Percentiles rank a stretch among this genome's conserved stretches.
Evolutionary conservation across 805 yeast genomes (phyloP).

Genomic region (Lipomyces japonicus): DNA sequence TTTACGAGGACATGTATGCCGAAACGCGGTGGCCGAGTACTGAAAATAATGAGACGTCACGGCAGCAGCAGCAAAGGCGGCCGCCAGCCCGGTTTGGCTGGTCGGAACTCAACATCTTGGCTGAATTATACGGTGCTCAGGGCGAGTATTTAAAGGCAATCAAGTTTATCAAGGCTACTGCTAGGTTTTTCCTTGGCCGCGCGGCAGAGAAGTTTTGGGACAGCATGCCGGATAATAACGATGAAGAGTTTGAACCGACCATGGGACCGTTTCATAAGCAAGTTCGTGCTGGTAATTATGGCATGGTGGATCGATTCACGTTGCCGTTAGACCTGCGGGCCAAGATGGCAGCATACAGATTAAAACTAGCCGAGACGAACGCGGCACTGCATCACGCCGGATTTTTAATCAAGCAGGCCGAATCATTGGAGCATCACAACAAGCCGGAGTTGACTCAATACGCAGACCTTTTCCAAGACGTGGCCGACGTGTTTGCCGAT

Average conservation of each 20-base stretch:
- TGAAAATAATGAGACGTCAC: conserved; percentile 21
- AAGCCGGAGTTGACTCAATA: conserved; percentile 56
- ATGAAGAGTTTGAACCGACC: conserved; percentile 39
- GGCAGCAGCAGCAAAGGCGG: conserved; percentile 57
- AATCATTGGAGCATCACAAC: conserved; percentile 42
- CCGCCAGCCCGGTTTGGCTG: conserved; percentile 58
- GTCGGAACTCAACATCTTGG: conserved; percentile 80
- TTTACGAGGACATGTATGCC: conserved; percentile 32
- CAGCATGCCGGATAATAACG: conserved; percentile 59
- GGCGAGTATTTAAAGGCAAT: conserved; percentile 64
- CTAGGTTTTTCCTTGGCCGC: conserved; percentile 80
- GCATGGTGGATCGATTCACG: conserved; percentile 35
- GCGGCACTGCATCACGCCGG: conserved; percentile 72
- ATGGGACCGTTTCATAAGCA: conserved; percentile 26
- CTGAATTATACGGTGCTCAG: conserved; percentile 72
- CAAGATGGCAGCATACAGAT: conserved; percentile 70
- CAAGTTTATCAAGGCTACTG: conserved; percentile 59
- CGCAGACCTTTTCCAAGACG: conserved; percentile 69
- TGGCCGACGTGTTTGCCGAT: conserved; percentile 69
- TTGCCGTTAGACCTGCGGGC: conserved; percentile 86
- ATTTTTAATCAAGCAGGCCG: conserved; percentile 8
- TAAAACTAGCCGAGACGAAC: conserved; percentile 56
- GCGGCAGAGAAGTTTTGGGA: conserved; percentile 65
- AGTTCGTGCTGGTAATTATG: conserved; percentile 35
- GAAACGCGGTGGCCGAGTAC: conserved; percentile 19